Conservation (phyloP, 1,139 yeast genomes). For the Candida sp. region DNA sequence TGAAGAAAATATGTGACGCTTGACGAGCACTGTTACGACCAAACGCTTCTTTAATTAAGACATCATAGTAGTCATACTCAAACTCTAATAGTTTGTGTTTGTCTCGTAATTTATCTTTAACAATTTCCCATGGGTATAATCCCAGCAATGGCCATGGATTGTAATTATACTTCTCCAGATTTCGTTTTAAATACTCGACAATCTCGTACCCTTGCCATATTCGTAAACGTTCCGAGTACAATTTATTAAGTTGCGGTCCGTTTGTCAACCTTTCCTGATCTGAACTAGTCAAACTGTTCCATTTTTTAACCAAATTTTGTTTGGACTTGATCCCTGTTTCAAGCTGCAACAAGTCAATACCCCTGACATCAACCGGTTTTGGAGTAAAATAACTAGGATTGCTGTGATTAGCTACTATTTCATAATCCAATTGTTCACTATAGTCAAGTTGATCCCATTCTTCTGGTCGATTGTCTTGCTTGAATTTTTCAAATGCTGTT, state of each 20-base stretch:
- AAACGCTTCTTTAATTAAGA: slow-evolving; percentile 24
- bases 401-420: slow-evolving; percentile 1
- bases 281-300: slow-evolving; percentile 5
- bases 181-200: slow-evolving; percentile 21
- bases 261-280: slow-evolving; percentile 1
- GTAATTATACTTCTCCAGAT: slow-evolving; percentile 13
- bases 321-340: slow-evolving; percentile 1
- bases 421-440: slow-evolving; percentile 4
- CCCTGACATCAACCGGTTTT: slow-evolving; percentile 6
- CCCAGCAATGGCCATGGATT: slow-evolving; percentile 31
- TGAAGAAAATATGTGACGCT: slow-evolving; percentile 13
- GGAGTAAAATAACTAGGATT: slow-evolving; percentile 4
- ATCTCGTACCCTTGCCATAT: slow-evolving; percentile 33
- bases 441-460: slow-evolving; percentile 6
- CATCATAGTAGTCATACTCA: slow-evolving; percentile 28
- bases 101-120: slow-evolving; percentile 26
- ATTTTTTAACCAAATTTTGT: slow-evolving; percentile 4
- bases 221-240: slow-evolving; percentile 12
- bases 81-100: slow-evolving; percentile 9
- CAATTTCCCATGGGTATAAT: slow-evolving; percentile 34
- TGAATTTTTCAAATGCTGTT: slow-evolving; percentile 4
- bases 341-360: slow-evolving; percentile 7
- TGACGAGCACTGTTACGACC: slow-evolving; percentile 11
- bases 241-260: slow-evolving; percentile 1
- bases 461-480: not conserved